These are phyloP conservation scores for Nemophila menziesii DNA, from an alignment of 257 asterid genomes.

Conservation along the genomic window DNA sequence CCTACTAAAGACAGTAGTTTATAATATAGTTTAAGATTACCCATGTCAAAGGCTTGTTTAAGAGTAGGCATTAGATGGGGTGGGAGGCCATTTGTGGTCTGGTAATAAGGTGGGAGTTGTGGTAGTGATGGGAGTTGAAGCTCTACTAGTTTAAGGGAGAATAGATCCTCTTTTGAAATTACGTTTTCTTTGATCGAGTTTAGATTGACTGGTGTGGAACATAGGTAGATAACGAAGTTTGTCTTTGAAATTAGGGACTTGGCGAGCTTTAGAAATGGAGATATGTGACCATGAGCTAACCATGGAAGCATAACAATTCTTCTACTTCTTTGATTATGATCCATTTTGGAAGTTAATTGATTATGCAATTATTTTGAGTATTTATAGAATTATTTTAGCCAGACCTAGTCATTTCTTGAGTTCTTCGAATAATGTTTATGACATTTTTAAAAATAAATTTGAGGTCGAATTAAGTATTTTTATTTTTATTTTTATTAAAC, in stretches of 20 bases:
- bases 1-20: no score
- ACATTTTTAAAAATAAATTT: no score
- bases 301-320: slow-evolving; percentile 61
- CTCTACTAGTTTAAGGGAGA: slow-evolving; percentile 37
- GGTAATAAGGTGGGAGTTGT: slow-evolving; percentile 38
- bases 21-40: no score
- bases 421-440: no score
- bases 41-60: slow-evolving; percentile 30
- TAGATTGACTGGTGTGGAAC: slow-evolving; percentile 40
- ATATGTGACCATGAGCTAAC: slow-evolving; percentile 62
- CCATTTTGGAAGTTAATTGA: no score
- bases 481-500: no score
- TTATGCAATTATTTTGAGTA: no score
- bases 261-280: slow-evolving; percentile 54
- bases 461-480: no score
- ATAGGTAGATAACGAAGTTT: slow-evolving; percentile 36
- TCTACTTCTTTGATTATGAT: slow-evolving; percentile 28
- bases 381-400: no score
- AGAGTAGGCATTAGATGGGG: slow-evolving; percentile 35
- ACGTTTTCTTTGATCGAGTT: slow-evolving; percentile 20
- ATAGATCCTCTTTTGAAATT: slow-evolving; percentile 20
- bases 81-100: slow-evolving; percentile 67
- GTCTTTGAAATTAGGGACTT: slow-evolving; percentile 27
- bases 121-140: slow-evolving; percentile 38
- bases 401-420: no score